A percentile compares a stretch with the other conserved stretches of the same genome.
Evolutionary conservation across 306 rosid genomes (phyloP).

Genomic region (Gastrolobium bilobum): DNA sequence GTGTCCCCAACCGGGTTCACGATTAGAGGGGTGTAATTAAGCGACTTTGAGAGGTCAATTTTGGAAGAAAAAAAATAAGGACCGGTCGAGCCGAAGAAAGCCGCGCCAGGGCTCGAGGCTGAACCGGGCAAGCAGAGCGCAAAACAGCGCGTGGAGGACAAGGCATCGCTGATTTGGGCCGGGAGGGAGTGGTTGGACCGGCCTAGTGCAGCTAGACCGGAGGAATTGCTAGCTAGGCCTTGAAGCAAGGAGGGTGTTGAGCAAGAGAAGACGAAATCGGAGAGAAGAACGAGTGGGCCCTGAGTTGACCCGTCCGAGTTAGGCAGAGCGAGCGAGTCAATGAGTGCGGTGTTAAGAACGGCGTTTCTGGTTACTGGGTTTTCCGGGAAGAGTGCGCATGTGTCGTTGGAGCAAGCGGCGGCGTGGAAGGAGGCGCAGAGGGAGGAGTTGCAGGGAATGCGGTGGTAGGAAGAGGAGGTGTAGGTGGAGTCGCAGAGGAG

Average conservation of each 20-base stretch:
- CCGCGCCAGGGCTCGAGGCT: conserved; percentile 37
- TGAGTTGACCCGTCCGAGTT: conserved; percentile 38
- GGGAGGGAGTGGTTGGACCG: conserved; percentile 59
- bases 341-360: conserved; percentile 43
- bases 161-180: conserved; percentile 41
- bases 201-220: conserved; percentile 55
- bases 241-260: conserved; percentile 44
- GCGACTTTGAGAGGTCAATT: conserved; percentile 57
- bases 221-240: conserved; percentile 46
- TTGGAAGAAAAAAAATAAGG: conserved; percentile 50
- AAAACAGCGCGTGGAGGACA: conserved; percentile 45
- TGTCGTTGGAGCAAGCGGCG: conserved; percentile 23
- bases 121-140: conserved; percentile 58
- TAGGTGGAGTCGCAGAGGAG: conserved; percentile 52
- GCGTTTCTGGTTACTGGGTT: conserved; percentile 49
- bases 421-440: conserved; percentile 45
- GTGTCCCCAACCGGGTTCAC: conserved; percentile 51
- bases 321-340: conserved; percentile 56
- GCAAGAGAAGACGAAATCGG: conserved; percentile 52
- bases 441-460: conserved; percentile 50
- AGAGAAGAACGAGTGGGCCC: conserved; percentile 36
- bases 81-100: conserved; percentile 49
- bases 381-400: conserved; percentile 58
- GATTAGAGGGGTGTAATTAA: conserved; percentile 55
- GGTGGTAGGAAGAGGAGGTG: conserved; percentile 46